These are phyloP conservation scores for Castanea sativa DNA, from an alignment of 306 rosid species.

Conservation along the genomic window DNA sequence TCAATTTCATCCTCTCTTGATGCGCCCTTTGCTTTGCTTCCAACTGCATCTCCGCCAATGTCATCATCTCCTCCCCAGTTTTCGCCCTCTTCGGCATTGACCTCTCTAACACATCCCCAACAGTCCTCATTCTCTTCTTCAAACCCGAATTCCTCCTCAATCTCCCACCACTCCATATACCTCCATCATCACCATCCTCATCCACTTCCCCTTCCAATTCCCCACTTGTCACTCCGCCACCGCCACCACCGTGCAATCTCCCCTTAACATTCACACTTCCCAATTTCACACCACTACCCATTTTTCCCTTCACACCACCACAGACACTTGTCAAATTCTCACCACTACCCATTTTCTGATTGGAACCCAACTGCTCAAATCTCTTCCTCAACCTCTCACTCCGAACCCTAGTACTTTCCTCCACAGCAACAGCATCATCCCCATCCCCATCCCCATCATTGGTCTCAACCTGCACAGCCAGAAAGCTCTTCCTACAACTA, in stretches of 20 bases:
- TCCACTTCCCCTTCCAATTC: slow-evolving; percentile 17
- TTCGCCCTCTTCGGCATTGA: slow-evolving; percentile 42
- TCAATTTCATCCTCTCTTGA: slow-evolving; percentile 36
- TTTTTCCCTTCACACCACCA: slow-evolving; percentile 13
- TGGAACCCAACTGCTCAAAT: slow-evolving; percentile 6
- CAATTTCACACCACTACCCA: slow-evolving; percentile 24
- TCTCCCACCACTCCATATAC: slow-evolving; percentile 33
- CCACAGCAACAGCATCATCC: slow-evolving; percentile 12
- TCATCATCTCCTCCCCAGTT: slow-evolving; percentile 65
- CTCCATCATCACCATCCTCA: slow-evolving; percentile 2
- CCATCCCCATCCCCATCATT: slow-evolving; percentile 31
- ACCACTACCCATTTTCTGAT: slow-evolving; percentile 3
- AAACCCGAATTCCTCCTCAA: slow-evolving; percentile 41
- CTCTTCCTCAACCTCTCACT: slow-evolving; percentile 31
- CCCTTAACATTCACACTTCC: slow-evolving; percentile 21
- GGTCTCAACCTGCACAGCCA: slow-evolving; percentile 55
- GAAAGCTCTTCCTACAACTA: slow-evolving; percentile 65
- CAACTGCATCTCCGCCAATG: slow-evolving; percentile 74
- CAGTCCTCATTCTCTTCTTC: slow-evolving; percentile 62
- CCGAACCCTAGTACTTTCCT: slow-evolving; percentile 20
- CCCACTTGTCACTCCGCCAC: not conserved
- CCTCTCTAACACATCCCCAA: slow-evolving; percentile 74
- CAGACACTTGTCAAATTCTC: not conserved
- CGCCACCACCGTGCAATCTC: slow-evolving; percentile 15
- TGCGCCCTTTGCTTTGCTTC: slow-evolving; percentile 46